phyloP scores from a whole-genome alignment of 805 yeast genomes.

The Metschnikowia drakensbergensis region DNA sequence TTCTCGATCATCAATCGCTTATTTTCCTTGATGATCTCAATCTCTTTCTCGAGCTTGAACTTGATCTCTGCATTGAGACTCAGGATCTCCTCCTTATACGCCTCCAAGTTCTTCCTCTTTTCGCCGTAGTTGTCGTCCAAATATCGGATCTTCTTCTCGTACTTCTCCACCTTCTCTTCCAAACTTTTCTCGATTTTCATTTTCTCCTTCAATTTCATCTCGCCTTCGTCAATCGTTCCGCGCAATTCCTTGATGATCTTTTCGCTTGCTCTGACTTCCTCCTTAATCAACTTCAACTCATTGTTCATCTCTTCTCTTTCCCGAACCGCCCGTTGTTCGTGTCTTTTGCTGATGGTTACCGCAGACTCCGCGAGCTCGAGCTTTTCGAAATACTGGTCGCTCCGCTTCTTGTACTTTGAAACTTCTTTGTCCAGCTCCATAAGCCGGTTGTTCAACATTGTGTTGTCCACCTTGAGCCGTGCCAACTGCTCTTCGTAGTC shows the following conservation, averaged over 20 bases:
- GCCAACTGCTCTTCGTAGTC: slow-evolving; percentile 39
- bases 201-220: slow-evolving; percentile 26
- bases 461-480: slow-evolving; percentile 54
- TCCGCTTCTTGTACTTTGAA: slow-evolving; percentile 58
- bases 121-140: slow-evolving; percentile 22
- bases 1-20: slow-evolving; percentile 58
- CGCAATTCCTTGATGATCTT: slow-evolving; percentile 47
- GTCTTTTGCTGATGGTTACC: slow-evolving; percentile 56
- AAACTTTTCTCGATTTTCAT: slow-evolving; percentile 7
- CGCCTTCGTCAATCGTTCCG: slow-evolving; percentile 24
- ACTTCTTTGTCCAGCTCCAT: slow-evolving; percentile 39
- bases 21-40: slow-evolving; percentile 58
- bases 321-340: slow-evolving; percentile 51
- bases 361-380: slow-evolving; percentile 78
- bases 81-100: slow-evolving; percentile 50
- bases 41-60: slow-evolving; percentile 58
- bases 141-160: slow-evolving; percentile 24
- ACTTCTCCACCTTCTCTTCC: slow-evolving; percentile 17
- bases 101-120: slow-evolving; percentile 22
- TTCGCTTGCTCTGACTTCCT: slow-evolving; percentile 52
- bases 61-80: slow-evolving; percentile 51
- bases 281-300: slow-evolving; percentile 47
- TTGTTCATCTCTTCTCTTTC: slow-evolving; percentile 54
- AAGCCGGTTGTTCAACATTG: slow-evolving; percentile 54
- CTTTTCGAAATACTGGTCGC: slow-evolving; percentile 69